phyloP scores from a whole-genome alignment of 2,329 filamentous ascomycete genomes.

The Sporothrix dimorphospora region DNA sequence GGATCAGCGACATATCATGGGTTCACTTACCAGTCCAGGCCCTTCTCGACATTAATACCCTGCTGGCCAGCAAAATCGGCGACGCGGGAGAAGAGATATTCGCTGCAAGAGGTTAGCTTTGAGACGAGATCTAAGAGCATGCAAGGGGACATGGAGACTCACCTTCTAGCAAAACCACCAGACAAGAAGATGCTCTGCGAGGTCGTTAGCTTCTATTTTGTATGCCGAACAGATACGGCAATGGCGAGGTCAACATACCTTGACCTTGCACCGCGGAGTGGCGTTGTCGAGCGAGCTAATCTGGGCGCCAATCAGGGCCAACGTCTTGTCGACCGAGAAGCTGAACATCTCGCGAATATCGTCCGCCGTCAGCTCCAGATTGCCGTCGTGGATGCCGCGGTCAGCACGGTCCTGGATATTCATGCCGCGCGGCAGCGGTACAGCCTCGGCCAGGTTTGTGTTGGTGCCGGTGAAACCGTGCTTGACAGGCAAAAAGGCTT shows the following conservation, averaged over 20 bases:
- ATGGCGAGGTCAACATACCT: conserved; percentile 26
- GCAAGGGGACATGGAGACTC: neutral
- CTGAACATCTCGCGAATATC: conserved; percentile 36
- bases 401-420: conserved; percentile 31
- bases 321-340: conserved; percentile 35
- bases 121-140: neutral
- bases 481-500: conserved; percentile 37
- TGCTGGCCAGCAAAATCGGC: conserved; percentile 31
- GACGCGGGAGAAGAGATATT: conserved; percentile 35
- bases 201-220: neutral
- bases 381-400: conserved; percentile 33
- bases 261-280: conserved; percentile 31
- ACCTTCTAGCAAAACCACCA: conserved; percentile 36
- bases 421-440: conserved; percentile 34
- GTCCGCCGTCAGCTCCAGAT: conserved; percentile 28
- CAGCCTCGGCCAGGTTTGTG: conserved; percentile 27
- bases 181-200: conserved; percentile 37
- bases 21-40: conserved; percentile 32
- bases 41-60: conserved; percentile 35
- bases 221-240: too few relatives aligned
- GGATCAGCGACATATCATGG: neutral
- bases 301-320: conserved; percentile 34
- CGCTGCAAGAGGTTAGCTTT: conserved; percentile 15
- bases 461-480: conserved; percentile 35
- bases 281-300: conserved; percentile 32